phyloP scores from a whole-genome alignment of 2,329 filamentous ascomycete genomes.

The Fonsecaea pedrosoi region DNA sequence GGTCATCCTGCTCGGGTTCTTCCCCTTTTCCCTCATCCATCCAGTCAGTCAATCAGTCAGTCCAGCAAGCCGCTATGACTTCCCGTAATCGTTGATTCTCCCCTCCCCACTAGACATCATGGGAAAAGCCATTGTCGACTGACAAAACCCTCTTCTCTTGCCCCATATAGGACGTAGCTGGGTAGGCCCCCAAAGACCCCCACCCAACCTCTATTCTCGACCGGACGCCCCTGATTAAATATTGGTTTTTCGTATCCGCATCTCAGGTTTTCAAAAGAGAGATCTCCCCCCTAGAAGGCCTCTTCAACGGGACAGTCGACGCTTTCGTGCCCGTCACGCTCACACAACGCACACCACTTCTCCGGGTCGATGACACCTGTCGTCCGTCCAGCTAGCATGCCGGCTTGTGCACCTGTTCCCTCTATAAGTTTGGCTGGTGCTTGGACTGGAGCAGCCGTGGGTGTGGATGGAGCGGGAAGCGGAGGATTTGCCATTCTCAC shows the following conservation, averaged over 20 bases:
- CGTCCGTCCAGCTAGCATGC: constrained; percentile 77
- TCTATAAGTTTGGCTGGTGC: constrained; percentile 44
- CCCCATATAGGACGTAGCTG: too few species aligned
- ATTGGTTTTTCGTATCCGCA: not conserved
- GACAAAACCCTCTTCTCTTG: too few species aligned
- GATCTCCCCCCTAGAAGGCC: constrained; percentile 37
- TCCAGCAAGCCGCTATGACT: too few species aligned
- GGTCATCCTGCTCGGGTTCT: too few species aligned
- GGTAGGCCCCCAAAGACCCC: too few species aligned
- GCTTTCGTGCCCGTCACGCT: constrained; percentile 94
- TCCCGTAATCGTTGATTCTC: too few species aligned
- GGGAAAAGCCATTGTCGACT: too few species aligned
- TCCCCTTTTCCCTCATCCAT: too few species aligned
- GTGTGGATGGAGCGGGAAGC: constrained; percentile 23
- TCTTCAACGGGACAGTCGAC: constrained; percentile 94
- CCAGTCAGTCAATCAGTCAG: too few species aligned
- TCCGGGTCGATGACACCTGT: constrained; percentile 78
- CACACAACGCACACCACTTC: constrained; percentile 97
- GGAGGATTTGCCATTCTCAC: constrained; percentile 18
- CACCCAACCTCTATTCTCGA: not conserved
- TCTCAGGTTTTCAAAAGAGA: not conserved
- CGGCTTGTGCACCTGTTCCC: constrained; percentile 50
- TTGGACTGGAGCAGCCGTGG: constrained; percentile 24
- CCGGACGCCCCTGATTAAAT: not conserved
- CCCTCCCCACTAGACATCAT: too few species aligned